phyloP scores from a whole-genome alignment of 148 eudicot species.

The Fagopyrum homotropicum region DNA sequence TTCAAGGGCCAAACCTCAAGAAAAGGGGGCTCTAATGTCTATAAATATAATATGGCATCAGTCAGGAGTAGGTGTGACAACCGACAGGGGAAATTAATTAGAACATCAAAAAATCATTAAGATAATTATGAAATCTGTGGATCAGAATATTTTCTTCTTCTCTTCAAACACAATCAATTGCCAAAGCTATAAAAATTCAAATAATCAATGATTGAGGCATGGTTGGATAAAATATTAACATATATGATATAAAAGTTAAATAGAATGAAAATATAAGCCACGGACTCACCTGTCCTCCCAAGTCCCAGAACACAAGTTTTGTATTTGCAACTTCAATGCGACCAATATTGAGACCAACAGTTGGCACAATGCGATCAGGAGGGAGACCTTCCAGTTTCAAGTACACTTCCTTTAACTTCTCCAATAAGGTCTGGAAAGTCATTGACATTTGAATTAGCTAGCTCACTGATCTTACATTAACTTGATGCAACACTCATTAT shows the following conservation, averaged over 20 bases:
- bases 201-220: not conserved
- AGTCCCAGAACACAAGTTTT: constrained; percentile 97
- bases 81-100: not conserved
- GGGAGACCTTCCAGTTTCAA: constrained; percentile 86
- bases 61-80: not conserved
- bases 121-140: not conserved
- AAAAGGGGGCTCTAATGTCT: not conserved
- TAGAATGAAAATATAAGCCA: not conserved
- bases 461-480: not conserved
- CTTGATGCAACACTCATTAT: not conserved
- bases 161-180: not conserved
- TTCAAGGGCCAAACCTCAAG: not conserved
- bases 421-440: constrained; percentile 63
- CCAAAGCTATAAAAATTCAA: not conserved
- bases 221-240: not conserved
- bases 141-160: not conserved
- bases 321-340: constrained; percentile 86
- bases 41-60: not conserved
- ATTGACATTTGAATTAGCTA: not conserved
- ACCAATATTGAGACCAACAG: constrained; percentile 97
- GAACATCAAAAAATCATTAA: too few relatives aligned
- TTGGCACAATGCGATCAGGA: constrained; percentile 95
- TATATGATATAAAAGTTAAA: not conserved
- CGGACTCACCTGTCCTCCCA: constrained; percentile 96
- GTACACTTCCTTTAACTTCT: constrained; percentile 83